Conservation (phyloP, 768 basidiomycete genomes). For the Tylopilus felleus region DNA sequence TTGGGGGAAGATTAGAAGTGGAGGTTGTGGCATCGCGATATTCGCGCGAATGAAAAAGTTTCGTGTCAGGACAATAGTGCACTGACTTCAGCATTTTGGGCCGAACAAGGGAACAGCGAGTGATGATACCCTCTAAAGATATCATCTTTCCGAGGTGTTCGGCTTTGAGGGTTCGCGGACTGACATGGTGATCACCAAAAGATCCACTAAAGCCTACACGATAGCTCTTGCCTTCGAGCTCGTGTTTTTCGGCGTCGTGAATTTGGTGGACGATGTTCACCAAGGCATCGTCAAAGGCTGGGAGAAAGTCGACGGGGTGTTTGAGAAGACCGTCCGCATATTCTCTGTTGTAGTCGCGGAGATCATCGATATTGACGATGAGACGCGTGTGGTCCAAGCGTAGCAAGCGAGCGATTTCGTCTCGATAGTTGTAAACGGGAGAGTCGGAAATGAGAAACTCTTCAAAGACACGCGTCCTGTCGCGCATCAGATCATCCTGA, state of each 20-base stretch:
- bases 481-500: constrained; percentile 69
- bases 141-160: constrained; percentile 94
- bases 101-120: constrained; percentile 94
- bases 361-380: constrained; percentile 92
- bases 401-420: constrained; percentile 81
- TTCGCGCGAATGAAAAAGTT: constrained; percentile 77
- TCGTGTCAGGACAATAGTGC: constrained; percentile 90
- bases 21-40: constrained; percentile 93
- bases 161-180: constrained; percentile 86
- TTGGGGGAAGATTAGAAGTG: constrained; percentile 81
- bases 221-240: constrained; percentile 74
- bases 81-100: constrained; percentile 98
- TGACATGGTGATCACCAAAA: constrained; percentile 98
- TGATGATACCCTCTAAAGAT: constrained; percentile 96
- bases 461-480: constrained; percentile 75
- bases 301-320: constrained; percentile 80
- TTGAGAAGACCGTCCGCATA: constrained; percentile 86
- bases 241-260: constrained; percentile 78
- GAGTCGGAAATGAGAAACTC: constrained; percentile 76
- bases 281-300: constrained; percentile 88
- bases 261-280: constrained; percentile 66
- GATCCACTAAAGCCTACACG: constrained; percentile 92
- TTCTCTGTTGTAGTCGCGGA: constrained; percentile 88
- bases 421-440: constrained; percentile 73
- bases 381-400: constrained; percentile 81